Evolutionary conservation across 805 yeast genomes (phyloP), one percentile per base, ranked within the genome.

Genomic region (Candida suzukii): DNA sequence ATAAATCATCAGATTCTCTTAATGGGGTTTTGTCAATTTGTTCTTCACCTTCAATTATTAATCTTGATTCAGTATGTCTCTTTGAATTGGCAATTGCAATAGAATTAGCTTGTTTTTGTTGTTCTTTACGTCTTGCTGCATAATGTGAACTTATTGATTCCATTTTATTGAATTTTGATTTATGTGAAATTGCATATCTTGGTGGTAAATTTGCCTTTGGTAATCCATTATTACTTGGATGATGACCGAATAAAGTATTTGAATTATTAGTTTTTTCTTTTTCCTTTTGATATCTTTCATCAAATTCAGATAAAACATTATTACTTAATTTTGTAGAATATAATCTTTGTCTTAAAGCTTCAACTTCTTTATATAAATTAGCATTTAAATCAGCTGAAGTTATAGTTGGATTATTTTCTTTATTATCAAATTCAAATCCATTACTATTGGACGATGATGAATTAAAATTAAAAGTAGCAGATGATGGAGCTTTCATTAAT

Each of bases 81-180:
- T n/a, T 16, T 6, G 17, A 4, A 3, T 7, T 7, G n/a, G 8
- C n/a, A n/a, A 18, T 18, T 18, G 26, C 35, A 9, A 6, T 24
- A 12, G 41, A 20, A 25, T 16, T 16, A 9, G 34, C 26, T n/a
- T 18, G 22, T 18, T 31, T 31, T 14, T 31, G 35, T 19, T 31
- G 35, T 12, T 28, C 37, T 9, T 36, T 38, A 44, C 60, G 54
- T 38, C 53, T 54, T 4, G 71, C 72, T 1, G 78, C 72, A 44
- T 73, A 73, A 44, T 73, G 78, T 8, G 61, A 57, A 10, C 67
- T 56, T 16, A 74, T 73, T 16, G 76, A 68, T 20, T 73, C 78
- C 78, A 74, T 71, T 36, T 66, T 56, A 41, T 73, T 59, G 60
- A 67, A 47, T 67, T 76, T 48, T 53, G 73, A 46, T 67, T 73